Base-by-base conservation (phyloP, 805 yeast species). In the Candida insectalens region DNA sequence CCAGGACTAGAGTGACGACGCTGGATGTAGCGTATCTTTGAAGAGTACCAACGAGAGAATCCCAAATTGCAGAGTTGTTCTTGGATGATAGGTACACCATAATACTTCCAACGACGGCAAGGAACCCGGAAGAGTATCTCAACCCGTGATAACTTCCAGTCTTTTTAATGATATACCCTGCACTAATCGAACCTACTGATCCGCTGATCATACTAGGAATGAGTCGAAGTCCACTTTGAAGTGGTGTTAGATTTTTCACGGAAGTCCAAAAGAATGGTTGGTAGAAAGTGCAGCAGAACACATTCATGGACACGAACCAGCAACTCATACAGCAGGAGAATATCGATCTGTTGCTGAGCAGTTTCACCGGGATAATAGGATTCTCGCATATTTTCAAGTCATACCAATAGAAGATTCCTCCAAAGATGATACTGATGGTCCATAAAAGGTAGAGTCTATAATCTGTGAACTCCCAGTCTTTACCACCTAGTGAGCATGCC, bases 301-400 rank as follows among this genome's bases (percentile, higher is more conserved):
- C 49, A 30, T 62, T 60, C 77, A 72, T 58, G 40, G 78, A 55
- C 44, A 65, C 62, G 46, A 73, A 73, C 68, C 80, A 72, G 47
- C 76, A 76, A 5, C 82, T 67, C 40, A 77, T 57, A 2, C 83
- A 74, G 1, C 81, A 71, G 5, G 83, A 75, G 29, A 74, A 53
- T 3, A 80, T 73, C 1, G 84, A 74, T 41, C 78, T 60, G 35
- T 74, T 65, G 3, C 59, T 57, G 53, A 79, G 56, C 43, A 78
- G 64, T 12, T 57, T 54, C 17, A 78, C 50, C 3, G 87, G 87
- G 20, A 80, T 61, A 8, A 77, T 73, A 6, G 89, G 85, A 43
- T 73, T 77, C 4, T 36, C 19, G 23, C 23, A 21, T 12, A 44
- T 43, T 4, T 34, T 31, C 15, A 36, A 34, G 35, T 53, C 60